Conservation (phyloP, 2,329 filamentous ascomycete genomes). For the Penicillium sp. region DNA sequence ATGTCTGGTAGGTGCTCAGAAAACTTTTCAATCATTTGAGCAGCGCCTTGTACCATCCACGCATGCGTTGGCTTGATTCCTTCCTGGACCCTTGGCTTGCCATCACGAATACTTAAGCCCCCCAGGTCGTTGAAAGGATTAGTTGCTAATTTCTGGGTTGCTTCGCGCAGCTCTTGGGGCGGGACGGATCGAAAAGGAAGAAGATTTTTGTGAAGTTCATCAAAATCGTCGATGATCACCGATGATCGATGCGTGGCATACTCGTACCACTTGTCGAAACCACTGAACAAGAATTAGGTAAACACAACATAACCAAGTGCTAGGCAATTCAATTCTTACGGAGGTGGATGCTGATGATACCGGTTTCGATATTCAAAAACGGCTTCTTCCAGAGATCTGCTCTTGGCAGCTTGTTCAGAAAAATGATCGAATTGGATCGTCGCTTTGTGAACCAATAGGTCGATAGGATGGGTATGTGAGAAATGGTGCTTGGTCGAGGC, state of each 20-base stretch:
- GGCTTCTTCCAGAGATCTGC: conserved; percentile 51
- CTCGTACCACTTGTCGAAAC: conserved; percentile 61
- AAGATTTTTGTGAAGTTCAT: conserved; percentile 59
- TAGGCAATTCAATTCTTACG: conserved; percentile 32
- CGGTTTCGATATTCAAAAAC: conserved; percentile 53
- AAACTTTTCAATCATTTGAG: conserved; percentile 56
- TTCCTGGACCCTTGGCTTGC: conserved; percentile 50
- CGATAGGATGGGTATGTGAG: conserved; percentile 55
- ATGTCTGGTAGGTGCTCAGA: conserved; percentile 59
- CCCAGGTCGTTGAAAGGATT: conserved; percentile 57
- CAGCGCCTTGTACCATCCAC: conserved; percentile 59
- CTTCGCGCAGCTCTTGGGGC: conserved; percentile 52
- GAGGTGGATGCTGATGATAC: conserved; percentile 58
- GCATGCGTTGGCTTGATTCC: conserved; percentile 56
- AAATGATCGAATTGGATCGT: conserved; percentile 51
- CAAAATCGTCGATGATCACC: conserved; percentile 60
- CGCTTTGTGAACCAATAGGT: conserved; percentile 54
- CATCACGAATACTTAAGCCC: conserved; percentile 57
- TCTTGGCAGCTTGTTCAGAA: conserved; percentile 48
- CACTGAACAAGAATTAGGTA: conserved; percentile 28
- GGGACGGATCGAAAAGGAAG: conserved; percentile 56
- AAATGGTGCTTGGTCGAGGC: conserved; percentile 42
- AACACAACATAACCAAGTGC: not conserved
- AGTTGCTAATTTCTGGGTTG: conserved; percentile 55
- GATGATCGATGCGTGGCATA: conserved; percentile 55